Base-by-base conservation (phyloP, 2,329 filamentous ascomycete genomes). In the Cercospora sp. region DNA sequence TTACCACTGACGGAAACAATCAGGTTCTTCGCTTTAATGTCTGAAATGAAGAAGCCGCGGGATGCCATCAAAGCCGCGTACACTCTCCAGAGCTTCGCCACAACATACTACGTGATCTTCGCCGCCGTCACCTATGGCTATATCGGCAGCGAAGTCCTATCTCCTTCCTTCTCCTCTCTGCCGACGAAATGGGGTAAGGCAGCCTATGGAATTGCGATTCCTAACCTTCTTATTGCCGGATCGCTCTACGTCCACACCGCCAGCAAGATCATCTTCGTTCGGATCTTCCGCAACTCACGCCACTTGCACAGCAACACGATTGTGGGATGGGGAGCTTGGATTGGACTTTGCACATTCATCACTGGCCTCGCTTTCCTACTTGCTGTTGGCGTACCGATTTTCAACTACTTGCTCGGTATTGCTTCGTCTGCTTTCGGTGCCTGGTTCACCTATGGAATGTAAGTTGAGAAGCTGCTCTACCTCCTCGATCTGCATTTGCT, bases 321-420 rank as follows among this genome's bases (percentile, higher is more conserved):
- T 0, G 61, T 81, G 2, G 84, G 83, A 2, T 86, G 83, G 83
- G 72, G 75, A 0, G 78, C 79, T 0, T 87, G 85, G 85, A 74
- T 79, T 1, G 62, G 79, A 0, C 75, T 86, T 9, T 78, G 85
- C 5, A 33, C 85, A 2, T 53, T 84, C 10, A 79, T 82, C 66
- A 86, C 85, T 55, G 80, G 74, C 0, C 78, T 80, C 2, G 81
- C 83, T 0, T 81, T 79, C 68, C 70, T 82, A 4, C 71, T 82
- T 7, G 81, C 81, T 0, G 80, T 84, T 0, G 83, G 83, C 1
- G 83, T 87, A 36, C 84, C 84, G 1, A 82, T 85, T 20, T 86
- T 86, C 76, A 84, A 83, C 65, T 85, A 86, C 63, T 74, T 86
- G 12, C 81, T 86, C 23, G 83, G 83, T 1, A 82, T 86, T 55